Evolutionary conservation across 768 basidiomycete species (phyloP).

Genomic region (Collybiopsis luxurians): DNA sequence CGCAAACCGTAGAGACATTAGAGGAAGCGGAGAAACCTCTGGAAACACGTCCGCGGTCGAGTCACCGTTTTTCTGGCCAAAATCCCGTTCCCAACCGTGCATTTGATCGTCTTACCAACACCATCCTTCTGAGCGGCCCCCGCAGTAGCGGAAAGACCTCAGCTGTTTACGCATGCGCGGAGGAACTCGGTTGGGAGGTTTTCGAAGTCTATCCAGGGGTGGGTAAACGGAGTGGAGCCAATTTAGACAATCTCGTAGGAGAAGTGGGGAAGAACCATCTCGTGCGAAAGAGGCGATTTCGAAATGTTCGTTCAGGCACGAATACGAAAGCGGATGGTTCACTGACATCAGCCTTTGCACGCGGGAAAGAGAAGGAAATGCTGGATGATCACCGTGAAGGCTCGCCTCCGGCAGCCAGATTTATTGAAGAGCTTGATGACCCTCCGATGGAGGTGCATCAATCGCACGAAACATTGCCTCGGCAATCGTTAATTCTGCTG

Average conservation of each 20-base stretch:
- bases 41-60: neutral
- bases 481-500: constrained; percentile 86
- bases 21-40: constrained; percentile 29
- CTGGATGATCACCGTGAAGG: neutral
- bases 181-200: constrained; percentile 92
- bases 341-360: constrained; percentile 1
- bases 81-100: neutral
- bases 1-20: constrained; percentile 19
- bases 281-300: constrained; percentile 39
- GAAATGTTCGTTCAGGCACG: constrained; percentile 5
- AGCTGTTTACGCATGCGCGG: constrained; percentile 89
- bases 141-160: constrained; percentile 89
- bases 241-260: constrained; percentile 78
- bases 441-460: neutral
- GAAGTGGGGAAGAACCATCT: constrained; percentile 94
- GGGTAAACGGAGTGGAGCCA: constrained; percentile 81
- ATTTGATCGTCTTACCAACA: constrained; percentile 71
- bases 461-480: constrained; percentile 33
- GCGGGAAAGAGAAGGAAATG: neutral
- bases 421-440: neutral
- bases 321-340: neutral
- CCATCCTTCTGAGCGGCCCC: constrained; percentile 83
- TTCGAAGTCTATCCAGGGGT: constrained; percentile 97
- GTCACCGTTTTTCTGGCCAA: neutral
- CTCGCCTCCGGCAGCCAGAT: neutral